Base-by-base conservation (phyloP, 129 eudicot species). In the Centaurea solstitialis region DNA sequence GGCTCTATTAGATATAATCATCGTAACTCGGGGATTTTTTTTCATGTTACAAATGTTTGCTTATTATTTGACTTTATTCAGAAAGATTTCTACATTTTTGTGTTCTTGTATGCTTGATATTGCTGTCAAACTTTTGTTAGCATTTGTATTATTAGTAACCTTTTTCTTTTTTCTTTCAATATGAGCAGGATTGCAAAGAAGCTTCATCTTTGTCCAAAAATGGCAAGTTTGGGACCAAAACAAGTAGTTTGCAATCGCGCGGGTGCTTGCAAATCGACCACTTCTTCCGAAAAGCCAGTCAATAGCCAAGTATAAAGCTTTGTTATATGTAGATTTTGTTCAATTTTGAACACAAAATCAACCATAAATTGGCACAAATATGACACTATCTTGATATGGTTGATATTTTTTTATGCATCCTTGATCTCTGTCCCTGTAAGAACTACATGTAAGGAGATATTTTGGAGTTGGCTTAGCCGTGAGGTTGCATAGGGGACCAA, bases 231-330 rank as follows among this genome's bases (percentile, higher is more conserved):
- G 91, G 87, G 22, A 12, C 84, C 28, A 92, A 89, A 83, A 17
- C 90, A 57, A 84, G 69, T 70, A 76, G 75, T 82, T 85, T 74
- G 75, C 89, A 79, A 75, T 75, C 90, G 43, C 82, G 59, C 65
- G 90, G 98, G 62, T 41, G 79, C 91, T 74, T 88, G 85, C 93
- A 88, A 64, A 91, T 90, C 30, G 90, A 87, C 28, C 93, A 90
- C 64, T 91, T 90, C 83, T 94, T 91, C 11, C 82, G 85, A 24
- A 90, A 82, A 85, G 85, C 86, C 67, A 74, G 81, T 68, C 85
- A 80, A 83, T 88, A 80, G 82, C 18, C 18, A 15, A 43, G 61
- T 70, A 61, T 40, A 20, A 9, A 39, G 28, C 8, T 82, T n/a
- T 76, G 74, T 20, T 40, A 4, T 70, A 61, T 61, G 78, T 76